Base-by-base conservation (phyloP, 352 stramenopile genomes). In the Pythium grandisporangium region DNA sequence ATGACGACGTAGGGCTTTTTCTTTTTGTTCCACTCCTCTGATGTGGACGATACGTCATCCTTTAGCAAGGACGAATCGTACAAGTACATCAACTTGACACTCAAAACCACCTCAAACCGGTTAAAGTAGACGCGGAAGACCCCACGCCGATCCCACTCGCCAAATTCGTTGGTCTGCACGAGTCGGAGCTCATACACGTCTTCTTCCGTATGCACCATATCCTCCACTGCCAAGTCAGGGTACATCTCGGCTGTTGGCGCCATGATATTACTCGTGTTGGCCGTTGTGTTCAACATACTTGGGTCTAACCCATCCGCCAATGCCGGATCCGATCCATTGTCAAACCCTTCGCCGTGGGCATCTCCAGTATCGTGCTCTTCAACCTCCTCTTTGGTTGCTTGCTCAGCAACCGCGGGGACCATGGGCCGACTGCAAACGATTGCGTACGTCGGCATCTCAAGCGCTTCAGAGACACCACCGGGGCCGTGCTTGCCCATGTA, bases 121-220 rank as follows among this genome's bases (percentile, higher is more conserved):
- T 93, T 79, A 63, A 93, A 91, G 42, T 84, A 70, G 26, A 91
- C 70, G 16, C 72, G 75, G 42, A 93, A 93, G 21, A 93, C 80
- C 13, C 80, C 73, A 20, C 62, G 55, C 2, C 59, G 60, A 27
- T 69, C 63, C 80, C 78, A 91, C 41, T 93, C 77, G 21, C 80
- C 73, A 50, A 84, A 87, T 34, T 88, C 78, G 37, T 83, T 71
- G 4, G 69, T 86, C 46, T 93, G 80, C 11, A 93, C 55, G 32
- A 93, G 53, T 4, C 75, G 80, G 22, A 93, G 48, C 43, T 93
- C 80, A 51, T 89, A 91, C 16, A 89, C 70, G 24, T 93, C 75
- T 53, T 93, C 80, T 41, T 84, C 73, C 0, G 71, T 82, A 14
- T 84, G 54, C 1, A 68, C 53, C 70, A 90, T 74, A 4, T 80